A percentile compares a stretch with the other conserved stretches of the same genome.
Conservation (phyloP, 2,329 filamentous ascomycete genomes). For the Trichoderma brevicompactum region DNA sequence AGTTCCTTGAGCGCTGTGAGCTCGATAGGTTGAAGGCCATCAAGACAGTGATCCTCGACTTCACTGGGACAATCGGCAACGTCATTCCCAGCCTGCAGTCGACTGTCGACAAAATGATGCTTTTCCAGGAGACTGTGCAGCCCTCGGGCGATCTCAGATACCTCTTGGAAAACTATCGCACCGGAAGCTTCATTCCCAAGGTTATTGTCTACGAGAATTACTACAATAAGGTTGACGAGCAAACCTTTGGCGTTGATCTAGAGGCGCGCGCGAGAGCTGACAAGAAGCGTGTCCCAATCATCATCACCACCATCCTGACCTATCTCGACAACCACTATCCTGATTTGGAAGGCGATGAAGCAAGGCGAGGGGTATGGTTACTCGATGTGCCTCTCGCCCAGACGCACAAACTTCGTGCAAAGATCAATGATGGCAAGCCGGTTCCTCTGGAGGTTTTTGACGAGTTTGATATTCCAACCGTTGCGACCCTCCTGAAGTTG, state of each 20-base stretch:
- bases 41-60: constrained; percentile 96
- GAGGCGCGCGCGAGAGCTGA: constrained; percentile 92
- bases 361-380: constrained; percentile 89
- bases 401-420: constrained; percentile 80
- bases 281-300: constrained; percentile 89
- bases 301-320: constrained; percentile 90
- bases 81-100: constrained; percentile 96
- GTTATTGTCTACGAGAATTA: constrained; percentile 98
- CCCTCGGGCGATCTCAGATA: constrained; percentile 88
- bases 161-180: constrained; percentile 94
- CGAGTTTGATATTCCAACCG: constrained; percentile 90
- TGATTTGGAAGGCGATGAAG: constrained; percentile 94
- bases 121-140: constrained; percentile 99
- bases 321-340: constrained; percentile 97
- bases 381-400: constrained; percentile 85
- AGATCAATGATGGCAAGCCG: constrained; percentile 84
- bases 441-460: constrained; percentile 77
- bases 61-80: constrained; percentile 95
- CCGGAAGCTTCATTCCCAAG: constrained; percentile 86
- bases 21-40: constrained; percentile 95
- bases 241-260: constrained; percentile 97
- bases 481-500: constrained; percentile 89
- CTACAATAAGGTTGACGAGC: constrained; percentile 96
- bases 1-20: constrained; percentile 96
- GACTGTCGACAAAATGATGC: constrained; percentile 97